These are phyloP conservation scores for Sutorius australiensis DNA, from an alignment of 768 basidiomycete genomes.

Conservation along the genomic window DNA sequence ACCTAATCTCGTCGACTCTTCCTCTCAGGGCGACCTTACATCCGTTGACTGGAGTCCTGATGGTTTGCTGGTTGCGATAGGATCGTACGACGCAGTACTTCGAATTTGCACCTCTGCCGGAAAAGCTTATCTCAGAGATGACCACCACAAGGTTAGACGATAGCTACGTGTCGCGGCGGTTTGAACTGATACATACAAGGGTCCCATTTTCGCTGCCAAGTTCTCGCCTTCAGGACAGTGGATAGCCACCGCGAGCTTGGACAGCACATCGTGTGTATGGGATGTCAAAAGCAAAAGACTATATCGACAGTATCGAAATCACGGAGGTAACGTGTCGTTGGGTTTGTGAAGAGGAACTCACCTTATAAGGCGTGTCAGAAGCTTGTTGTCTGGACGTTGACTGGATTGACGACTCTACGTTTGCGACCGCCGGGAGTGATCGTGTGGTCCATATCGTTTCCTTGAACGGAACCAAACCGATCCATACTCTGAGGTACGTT, in stretches of 20 bases:
- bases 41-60: slow-evolving; percentile 74
- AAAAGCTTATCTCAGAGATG: slow-evolving; percentile 57
- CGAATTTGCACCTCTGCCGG: slow-evolving; percentile 64
- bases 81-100: slow-evolving; percentile 70
- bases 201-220: slow-evolving; percentile 73
- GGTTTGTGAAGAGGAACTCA: neutral
- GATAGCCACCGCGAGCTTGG: slow-evolving; percentile 74
- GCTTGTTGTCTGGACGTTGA: slow-evolving; percentile 80
- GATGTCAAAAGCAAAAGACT: slow-evolving; percentile 60
- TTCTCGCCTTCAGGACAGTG: slow-evolving; percentile 74
- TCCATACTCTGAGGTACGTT: slow-evolving; percentile 62
- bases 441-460: slow-evolving; percentile 57
- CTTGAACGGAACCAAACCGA: slow-evolving; percentile 47
- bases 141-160: slow-evolving; percentile 58
- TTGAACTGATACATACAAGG: slow-evolving; percentile 43
- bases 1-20: slow-evolving; percentile 44
- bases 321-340: slow-evolving; percentile 48
- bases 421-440: slow-evolving; percentile 75
- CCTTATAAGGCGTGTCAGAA: slow-evolving; percentile 28
- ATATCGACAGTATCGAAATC: slow-evolving; percentile 59
- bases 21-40: slow-evolving; percentile 61
- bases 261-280: slow-evolving; percentile 77
- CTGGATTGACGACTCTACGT: slow-evolving; percentile 69
- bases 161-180: neutral
- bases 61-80: slow-evolving; percentile 71